Percentiles rank a stretch among this genome's conserved stretches.
Evolutionary conservation across 2,329 filamentous ascomycete genomes (phyloP).

Genomic region (Colletotrichum spinosum): DNA sequence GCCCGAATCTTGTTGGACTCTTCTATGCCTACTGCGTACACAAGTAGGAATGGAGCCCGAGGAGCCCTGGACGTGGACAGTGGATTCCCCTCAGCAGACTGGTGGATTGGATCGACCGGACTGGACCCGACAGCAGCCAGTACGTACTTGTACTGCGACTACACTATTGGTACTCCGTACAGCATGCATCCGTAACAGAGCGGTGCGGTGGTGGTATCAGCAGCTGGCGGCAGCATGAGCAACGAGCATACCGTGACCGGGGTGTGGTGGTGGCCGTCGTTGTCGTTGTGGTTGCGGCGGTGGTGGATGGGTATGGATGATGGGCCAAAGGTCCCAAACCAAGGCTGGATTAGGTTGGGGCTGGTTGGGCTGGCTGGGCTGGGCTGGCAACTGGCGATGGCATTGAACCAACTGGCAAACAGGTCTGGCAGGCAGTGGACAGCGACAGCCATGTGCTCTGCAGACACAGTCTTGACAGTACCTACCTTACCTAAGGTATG

Average conservation of each 20-base stretch:
- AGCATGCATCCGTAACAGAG: too few relatives aligned
- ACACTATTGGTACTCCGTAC: too few relatives aligned
- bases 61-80: constrained; percentile 32
- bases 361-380: constrained; percentile 11
- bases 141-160: constrained; percentile 11
- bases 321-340: not conserved
- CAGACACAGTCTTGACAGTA: too few relatives aligned
- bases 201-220: too few relatives aligned
- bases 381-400: constrained; percentile 18
- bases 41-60: constrained; percentile 24
- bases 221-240: too few relatives aligned
- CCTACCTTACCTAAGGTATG: too few relatives aligned
- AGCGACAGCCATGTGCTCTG: not conserved
- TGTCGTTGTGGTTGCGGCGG: too few relatives aligned
- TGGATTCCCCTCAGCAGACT: constrained; percentile 36
- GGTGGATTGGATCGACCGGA: constrained; percentile 38
- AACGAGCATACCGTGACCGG: too few relatives aligned
- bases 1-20: constrained; percentile 36
- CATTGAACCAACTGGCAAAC: not conserved
- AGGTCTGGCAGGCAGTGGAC: not conserved
- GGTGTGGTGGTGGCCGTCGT: too few relatives aligned
- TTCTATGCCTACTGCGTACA: too few relatives aligned
- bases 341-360: constrained; percentile 5
- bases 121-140: constrained; percentile 34
- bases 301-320: not conserved